phyloP scores from a whole-genome alignment of 768 basidiomycete species.

The Boletus speciosus region DNA sequence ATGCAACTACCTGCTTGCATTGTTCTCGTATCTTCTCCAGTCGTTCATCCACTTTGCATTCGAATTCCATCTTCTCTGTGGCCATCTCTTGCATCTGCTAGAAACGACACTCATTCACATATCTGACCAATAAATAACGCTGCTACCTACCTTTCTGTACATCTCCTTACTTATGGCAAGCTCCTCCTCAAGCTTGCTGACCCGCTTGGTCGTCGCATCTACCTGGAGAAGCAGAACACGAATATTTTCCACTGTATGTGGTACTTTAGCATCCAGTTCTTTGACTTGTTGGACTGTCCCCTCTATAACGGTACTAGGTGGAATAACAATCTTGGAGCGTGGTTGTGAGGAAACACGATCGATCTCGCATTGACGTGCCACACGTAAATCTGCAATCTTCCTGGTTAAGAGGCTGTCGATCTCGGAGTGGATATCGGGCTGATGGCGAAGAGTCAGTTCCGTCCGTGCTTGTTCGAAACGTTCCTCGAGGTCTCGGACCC shows the following conservation, averaged over 20 bases:
- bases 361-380: constrained; percentile 20
- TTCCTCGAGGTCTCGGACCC: constrained; percentile 24
- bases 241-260: constrained; percentile 24
- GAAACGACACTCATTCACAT: constrained; percentile 1
- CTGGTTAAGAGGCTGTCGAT: constrained; percentile 17
- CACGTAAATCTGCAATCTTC: constrained; percentile 20
- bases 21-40: constrained; percentile 16
- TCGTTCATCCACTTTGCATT: constrained; percentile 12
- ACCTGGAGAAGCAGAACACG: constrained; percentile 24
- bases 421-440: constrained; percentile 14
- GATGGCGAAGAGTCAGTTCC: constrained; percentile 27
- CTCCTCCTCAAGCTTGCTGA: constrained; percentile 23
- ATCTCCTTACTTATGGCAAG: constrained; percentile 12
- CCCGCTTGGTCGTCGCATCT: constrained; percentile 17
- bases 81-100: constrained; percentile 19
- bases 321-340: constrained; percentile 21
- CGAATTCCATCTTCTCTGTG: constrained; percentile 9
- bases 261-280: constrained; percentile 24
- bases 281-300: constrained; percentile 9
- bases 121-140: not conserved
- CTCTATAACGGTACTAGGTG: constrained; percentile 20
- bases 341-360: constrained; percentile 14
- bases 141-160: constrained; percentile 17
- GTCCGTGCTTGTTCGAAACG: constrained; percentile 31
- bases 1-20: constrained; percentile 14